Conservation (phyloP, 1,284 basidiomycete species). For the Kwoniella shivajii region DNA sequence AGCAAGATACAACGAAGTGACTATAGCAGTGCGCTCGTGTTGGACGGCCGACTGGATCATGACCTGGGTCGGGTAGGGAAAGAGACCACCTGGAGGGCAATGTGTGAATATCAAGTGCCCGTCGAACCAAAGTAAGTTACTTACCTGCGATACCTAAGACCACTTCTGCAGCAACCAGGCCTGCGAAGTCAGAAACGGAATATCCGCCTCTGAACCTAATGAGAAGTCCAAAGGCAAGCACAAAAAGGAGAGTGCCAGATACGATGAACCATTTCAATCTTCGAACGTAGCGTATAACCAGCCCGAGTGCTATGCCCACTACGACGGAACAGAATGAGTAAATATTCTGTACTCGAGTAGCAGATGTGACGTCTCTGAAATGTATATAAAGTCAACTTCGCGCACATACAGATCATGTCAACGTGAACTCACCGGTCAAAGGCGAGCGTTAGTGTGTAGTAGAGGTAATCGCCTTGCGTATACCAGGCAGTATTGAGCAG, state of each 20-base stretch:
- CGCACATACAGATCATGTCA: neutral
- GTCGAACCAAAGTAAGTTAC: neutral
- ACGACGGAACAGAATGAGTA: slow-evolving; percentile 55
- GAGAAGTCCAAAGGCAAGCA: slow-evolving; percentile 53
- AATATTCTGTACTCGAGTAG: slow-evolving; percentile 52
- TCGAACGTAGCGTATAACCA: slow-evolving; percentile 49
- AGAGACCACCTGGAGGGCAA: slow-evolving; percentile 35
- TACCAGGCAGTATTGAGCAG: slow-evolving; percentile 54
- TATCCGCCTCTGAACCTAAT: slow-evolving; percentile 53
- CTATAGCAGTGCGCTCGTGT: slow-evolving; percentile 53
- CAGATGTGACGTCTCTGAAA: slow-evolving; percentile 34
- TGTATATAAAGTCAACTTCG: neutral
- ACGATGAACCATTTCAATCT: slow-evolving; percentile 54
- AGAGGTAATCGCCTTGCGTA: slow-evolving; percentile 51
- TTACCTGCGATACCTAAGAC: slow-evolving; percentile 54
- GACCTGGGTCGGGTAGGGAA: slow-evolving; percentile 55
- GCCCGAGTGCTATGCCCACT: slow-evolving; percentile 48
- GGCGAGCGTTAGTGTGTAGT: slow-evolving; percentile 51
- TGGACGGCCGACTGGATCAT: slow-evolving; percentile 51
- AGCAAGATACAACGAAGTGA: slow-evolving; percentile 54
- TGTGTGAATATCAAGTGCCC: neutral
- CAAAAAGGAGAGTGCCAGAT: slow-evolving; percentile 35
- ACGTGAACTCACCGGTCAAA: slow-evolving; percentile 45
- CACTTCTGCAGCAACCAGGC: slow-evolving; percentile 54
- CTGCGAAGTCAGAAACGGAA: slow-evolving; percentile 31